Evolutionary conservation across 2,329 filamentous ascomycete genomes (phyloP).

Genomic region (Fusarium solani-melongenae): DNA sequence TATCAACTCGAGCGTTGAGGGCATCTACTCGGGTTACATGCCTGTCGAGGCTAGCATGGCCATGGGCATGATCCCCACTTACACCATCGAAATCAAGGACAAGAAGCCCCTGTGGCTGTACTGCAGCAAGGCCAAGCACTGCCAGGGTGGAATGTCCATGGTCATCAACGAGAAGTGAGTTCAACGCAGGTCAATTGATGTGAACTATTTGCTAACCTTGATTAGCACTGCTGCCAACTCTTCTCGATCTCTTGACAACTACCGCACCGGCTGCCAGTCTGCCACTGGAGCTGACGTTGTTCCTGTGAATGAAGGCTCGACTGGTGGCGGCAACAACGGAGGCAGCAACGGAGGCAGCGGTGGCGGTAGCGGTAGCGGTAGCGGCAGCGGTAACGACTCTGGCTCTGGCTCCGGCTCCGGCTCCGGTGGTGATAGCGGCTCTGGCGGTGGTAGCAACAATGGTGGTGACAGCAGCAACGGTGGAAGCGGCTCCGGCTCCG

Average conservation of each 20-base stretch:
- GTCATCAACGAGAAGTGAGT: conserved; percentile 80
- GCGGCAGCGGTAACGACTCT: background rate
- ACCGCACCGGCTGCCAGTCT: conserved; percentile 54
- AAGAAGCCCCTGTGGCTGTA: conserved; percentile 82
- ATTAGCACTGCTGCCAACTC: conserved; percentile 61
- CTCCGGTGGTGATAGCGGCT: conserved; percentile 4
- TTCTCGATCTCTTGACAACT: conserved; percentile 61
- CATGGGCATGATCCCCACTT: conserved; percentile 70
- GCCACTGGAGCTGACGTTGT: conserved; percentile 44
- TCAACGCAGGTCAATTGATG: background rate
- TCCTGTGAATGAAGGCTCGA: conserved; percentile 35
- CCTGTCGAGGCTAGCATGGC: conserved; percentile 65
- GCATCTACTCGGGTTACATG: conserved; percentile 76
- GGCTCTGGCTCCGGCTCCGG: background rate
- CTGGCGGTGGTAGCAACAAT: conserved; percentile 29
- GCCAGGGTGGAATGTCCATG: conserved; percentile 79
- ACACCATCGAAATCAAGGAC: conserved; percentile 76
- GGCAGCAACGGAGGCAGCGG: conserved; percentile 24
- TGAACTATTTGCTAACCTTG: conserved; percentile 4
- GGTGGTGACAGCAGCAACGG: conserved; percentile 22
- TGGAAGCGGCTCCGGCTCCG: conserved; percentile 10
- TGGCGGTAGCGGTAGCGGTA: conserved; percentile 14
- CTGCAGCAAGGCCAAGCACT: conserved; percentile 80
- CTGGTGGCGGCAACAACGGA: conserved; percentile 38
- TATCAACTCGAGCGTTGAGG: conserved; percentile 62